Evolutionary conservation across 225 moss, liverwort and hornwort genomes (phyloP).

Genomic region (Bryum argenteum): DNA sequence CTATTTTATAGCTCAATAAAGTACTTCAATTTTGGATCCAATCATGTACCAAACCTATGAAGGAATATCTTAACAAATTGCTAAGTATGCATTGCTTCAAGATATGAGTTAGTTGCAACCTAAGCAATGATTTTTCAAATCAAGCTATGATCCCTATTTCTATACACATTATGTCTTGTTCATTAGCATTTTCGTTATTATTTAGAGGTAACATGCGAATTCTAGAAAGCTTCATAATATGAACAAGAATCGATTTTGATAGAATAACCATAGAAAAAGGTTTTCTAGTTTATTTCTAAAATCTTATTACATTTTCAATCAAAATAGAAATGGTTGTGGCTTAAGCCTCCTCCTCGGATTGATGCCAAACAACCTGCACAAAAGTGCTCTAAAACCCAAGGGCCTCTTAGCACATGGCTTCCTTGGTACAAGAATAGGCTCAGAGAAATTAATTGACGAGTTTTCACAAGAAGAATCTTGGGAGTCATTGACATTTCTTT

Average conservation of each 20-base stretch:
- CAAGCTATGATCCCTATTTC: too few species aligned
- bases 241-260: neutral
- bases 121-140: too few species aligned
- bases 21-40: too few species aligned
- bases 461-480: conserved; percentile 7
- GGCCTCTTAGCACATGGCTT: conserved; percentile 1
- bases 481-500: conserved; percentile 4
- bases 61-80: too few species aligned
- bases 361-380: conserved; percentile 26
- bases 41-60: too few species aligned
- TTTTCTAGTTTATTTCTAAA: neutral
- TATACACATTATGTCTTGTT: too few species aligned
- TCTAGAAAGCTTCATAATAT: neutral
- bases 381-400: conserved; percentile 20
- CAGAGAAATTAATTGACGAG: conserved; percentile 20
- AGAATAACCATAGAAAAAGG: neutral
- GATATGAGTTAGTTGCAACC: too few species aligned
- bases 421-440: conserved; percentile 22
- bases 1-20: too few species aligned
- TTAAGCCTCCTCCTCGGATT: conserved; percentile 12
- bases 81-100: too few species aligned
- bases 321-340: conserved; percentile 18
- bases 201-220: neutral
- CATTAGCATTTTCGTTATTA: too few species aligned
- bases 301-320: neutral